A percentile compares a stretch with the other conserved stretches of the same genome.
phyloP scores from a whole-genome alignment of 768 basidiomycete genomes.

The Mycena kentingensis region DNA sequence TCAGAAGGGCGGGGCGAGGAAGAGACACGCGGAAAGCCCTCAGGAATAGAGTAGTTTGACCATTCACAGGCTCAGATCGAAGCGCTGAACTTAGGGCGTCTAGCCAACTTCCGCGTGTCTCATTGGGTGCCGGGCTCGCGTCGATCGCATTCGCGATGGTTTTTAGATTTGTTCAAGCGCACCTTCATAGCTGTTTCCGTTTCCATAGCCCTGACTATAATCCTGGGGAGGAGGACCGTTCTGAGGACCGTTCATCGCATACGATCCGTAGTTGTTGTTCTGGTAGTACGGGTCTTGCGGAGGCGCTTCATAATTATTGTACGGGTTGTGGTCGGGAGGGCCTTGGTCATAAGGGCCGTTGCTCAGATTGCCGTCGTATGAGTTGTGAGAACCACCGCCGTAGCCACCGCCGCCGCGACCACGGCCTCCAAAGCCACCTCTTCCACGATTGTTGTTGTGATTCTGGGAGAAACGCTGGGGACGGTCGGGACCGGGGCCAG shows the following conservation, averaged over 20 bases:
- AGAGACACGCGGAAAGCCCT: conserved; percentile 40
- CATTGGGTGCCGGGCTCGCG: no score
- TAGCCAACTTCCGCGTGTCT: conserved; percentile 55
- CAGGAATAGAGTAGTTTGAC: conserved; percentile 21
- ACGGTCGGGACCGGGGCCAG: conserved; percentile 74
- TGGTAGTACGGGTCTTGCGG: conserved; percentile 70
- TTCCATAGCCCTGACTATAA: conserved; percentile 56
- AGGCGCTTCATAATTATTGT: conserved; percentile 69
- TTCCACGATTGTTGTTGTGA: conserved; percentile 49
- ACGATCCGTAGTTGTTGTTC: conserved; percentile 64
- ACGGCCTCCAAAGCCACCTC: conserved; percentile 48
- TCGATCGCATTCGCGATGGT: conserved; percentile 31
- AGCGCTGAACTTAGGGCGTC: conserved; percentile 19
- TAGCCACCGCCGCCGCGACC: conserved; percentile 53
- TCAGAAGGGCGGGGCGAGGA: conserved; percentile 49
- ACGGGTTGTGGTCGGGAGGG: conserved; percentile 57
- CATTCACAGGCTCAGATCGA: conserved; percentile 27
- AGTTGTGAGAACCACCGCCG: conserved; percentile 39
- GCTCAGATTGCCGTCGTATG: conserved; percentile 55
- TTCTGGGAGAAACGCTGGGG: conserved; percentile 56
- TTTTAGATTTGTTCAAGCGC: conserved; percentile 60
- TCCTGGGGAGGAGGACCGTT: conserved; percentile 54
- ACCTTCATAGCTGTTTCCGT: conserved; percentile 76
- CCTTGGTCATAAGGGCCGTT: conserved; percentile 68
- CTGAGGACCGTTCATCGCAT: conserved; percentile 44